Conservation (phyloP, 1,284 basidiomycete species). For the Fistulinella cinereoalba region DNA sequence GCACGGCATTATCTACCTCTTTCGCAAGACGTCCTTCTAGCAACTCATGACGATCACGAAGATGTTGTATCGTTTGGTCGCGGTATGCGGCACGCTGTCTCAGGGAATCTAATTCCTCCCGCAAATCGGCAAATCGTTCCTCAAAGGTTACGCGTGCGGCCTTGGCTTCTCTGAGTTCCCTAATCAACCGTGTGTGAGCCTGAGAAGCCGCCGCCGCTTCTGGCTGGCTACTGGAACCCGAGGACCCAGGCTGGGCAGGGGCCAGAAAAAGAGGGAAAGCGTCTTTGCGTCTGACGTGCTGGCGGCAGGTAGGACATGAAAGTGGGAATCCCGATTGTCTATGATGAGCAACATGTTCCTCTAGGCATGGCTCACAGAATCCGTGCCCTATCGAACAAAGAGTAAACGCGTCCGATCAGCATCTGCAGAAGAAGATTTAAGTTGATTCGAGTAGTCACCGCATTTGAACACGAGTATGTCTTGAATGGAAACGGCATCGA, state of each 20-base stretch:
- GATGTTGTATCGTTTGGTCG: constrained; percentile 9
- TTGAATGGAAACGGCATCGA: constrained; percentile 28
- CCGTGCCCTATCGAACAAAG: constrained; percentile 28
- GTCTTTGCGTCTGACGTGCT: constrained; percentile 27
- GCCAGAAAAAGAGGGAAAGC: constrained; percentile 28
- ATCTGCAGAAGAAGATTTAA: constrained; percentile 1
- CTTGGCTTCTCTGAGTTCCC: constrained; percentile 16
- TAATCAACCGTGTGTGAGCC: constrained; percentile 7
- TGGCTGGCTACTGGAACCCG: constrained; percentile 1
- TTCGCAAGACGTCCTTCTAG: constrained; percentile 11
- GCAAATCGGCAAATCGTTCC: constrained; percentile 11
- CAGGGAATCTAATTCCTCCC: constrained; percentile 12
- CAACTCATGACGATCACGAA: constrained; percentile 16
- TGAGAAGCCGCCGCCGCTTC: constrained; percentile 4
- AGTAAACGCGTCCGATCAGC: constrained; percentile 14
- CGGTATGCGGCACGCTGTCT: constrained; percentile 6
- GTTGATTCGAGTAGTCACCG: constrained; percentile 19
- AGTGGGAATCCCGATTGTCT: not conserved
- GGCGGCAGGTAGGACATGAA: constrained; percentile 31
- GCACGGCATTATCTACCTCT: constrained; percentile 6
- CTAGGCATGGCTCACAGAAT: constrained; percentile 30
- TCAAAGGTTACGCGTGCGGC: constrained; percentile 15
- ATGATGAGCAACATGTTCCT: constrained; percentile 20
- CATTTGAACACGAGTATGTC: constrained; percentile 32
- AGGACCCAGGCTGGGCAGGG: constrained; percentile 12